Base-by-base conservation (phyloP, 2,329 filamentous ascomycete species). In the Hymenoscyphus scutula region DNA sequence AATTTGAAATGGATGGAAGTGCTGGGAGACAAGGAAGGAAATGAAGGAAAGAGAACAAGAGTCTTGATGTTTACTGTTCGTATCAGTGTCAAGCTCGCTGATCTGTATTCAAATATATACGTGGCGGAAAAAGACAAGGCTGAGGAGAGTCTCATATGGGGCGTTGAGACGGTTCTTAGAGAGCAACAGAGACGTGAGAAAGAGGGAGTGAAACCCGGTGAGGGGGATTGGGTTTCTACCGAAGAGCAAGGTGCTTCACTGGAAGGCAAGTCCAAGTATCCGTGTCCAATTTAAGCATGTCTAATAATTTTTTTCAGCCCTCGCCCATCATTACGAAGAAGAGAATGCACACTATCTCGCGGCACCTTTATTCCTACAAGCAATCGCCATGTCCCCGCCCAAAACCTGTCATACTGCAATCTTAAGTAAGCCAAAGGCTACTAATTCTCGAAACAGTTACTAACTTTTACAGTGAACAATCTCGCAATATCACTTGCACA, bases 361-460 rank as follows among this genome's bases (percentile, higher is more conserved):
- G 5, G 84, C 93, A 25, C 92, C 93, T 3, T 81, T 97, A 32
- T 96, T 93, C 74, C 85, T 97, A 70, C 92, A 96, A 72, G 91
- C 93, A 5, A 80, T 97, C 37, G 83, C 87, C 19, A 77, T 95
- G 54, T 88, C 85, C 74, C 82, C 85, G 2, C 77, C 77, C 1
- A 80, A 79, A 27, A 83, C 80, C 32, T 97, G 93, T 74, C 92
- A 96, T 74, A 87, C 89, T 58, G 89, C 91, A 30, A 82, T 93
- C 15, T 80, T 97, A 73, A 96, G 82, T 89, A 81, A 73, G 82
- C 81, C 10, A 23, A 10, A 27, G 32, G 53, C 5, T 48, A 23
- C 3, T 10, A 17, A 38, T 34, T 32, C 30, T 53, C 13, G 3
- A 1, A 13, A 38, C 13, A 25, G 2, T 3, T 54, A 19, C 63